Base-by-base conservation (phyloP, 805 yeast species). In the Wickerhamia fluorescens region DNA sequence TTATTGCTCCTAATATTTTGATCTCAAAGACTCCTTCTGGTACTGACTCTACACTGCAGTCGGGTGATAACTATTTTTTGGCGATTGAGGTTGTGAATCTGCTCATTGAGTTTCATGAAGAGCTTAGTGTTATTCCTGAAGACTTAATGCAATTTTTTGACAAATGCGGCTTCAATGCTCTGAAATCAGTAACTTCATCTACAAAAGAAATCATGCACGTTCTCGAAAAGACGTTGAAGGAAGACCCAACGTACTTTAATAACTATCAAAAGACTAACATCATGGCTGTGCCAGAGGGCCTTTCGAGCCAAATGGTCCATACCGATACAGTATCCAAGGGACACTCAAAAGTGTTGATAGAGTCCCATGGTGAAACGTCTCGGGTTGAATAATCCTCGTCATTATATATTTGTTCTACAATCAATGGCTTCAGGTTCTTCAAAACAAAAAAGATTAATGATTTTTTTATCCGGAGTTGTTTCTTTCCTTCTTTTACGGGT, bases 61-160 rank as follows among this genome's bases (percentile, higher is more conserved):
- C 61, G 3, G 74, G 89, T 22, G 92, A 85, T 39, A 71, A 73
- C 15, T 87, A 88, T 49, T 84, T 88, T 47, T 61, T 86, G 40
- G 95, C 94, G 1, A 88, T 92, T 47, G 97, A 89, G 51, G 89
- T 87, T 18, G 79, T 92, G 20, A 83, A 85, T 51, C 75, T 76
- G 38, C 61, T 92, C 51, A 87, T 92, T 38, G 83, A 83, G 34
- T 68, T 76, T 36, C 87, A 84, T 50, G 88, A 82, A 38, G 83
- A 82, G 34, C 69, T 89, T 37, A 72, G 86, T 22, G 65, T 76
- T 30, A 78, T 89, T 23, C 97, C 98, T 0, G 54, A 52, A 3
- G 88, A 76, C 40, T 46, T 86, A 22, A 46, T 69, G 43, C 59
- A 59, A 7, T 53, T 80, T 21, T 66, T 68, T 40, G 62, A 69